Percentiles rank a stretch among this genome's conserved stretches.
Evolutionary conservation across 768 basidiomycete species (phyloP).

Genomic region (Boletus rex-veris): DNA sequence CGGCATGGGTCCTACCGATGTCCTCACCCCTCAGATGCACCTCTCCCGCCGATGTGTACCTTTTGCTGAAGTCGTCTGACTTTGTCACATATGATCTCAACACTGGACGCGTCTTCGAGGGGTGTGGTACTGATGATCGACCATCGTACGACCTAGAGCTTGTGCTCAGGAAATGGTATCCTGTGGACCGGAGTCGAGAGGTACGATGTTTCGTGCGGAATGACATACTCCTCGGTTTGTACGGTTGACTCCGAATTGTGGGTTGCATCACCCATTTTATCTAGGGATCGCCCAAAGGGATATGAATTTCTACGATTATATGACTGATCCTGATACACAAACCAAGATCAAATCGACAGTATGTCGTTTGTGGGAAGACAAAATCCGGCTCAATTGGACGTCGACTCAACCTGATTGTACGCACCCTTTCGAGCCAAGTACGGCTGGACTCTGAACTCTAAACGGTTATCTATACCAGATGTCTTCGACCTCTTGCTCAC

Average conservation of each 20-base stretch:
- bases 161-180: slow-evolving; percentile 87
- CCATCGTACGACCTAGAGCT: slow-evolving; percentile 68
- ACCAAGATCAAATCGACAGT: slow-evolving; percentile 51
- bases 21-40: slow-evolving; percentile 85
- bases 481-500: slow-evolving; percentile 85
- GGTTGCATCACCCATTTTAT: not conserved
- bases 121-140: slow-evolving; percentile 37
- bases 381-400: slow-evolving; percentile 61
- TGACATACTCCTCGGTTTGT: slow-evolving; percentile 64
- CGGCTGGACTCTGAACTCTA: not conserved
- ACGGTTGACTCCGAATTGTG: not conserved
- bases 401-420: slow-evolving; percentile 59
- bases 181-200: slow-evolving; percentile 80
- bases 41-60: slow-evolving; percentile 84
- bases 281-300: slow-evolving; percentile 87
- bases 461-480: slow-evolving; percentile 40
- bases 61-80: slow-evolving; percentile 89
- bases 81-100: slow-evolving; percentile 80
- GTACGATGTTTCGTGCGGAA: slow-evolving; percentile 86
- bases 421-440: slow-evolving; percentile 22
- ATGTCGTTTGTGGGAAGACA: slow-evolving; percentile 60
- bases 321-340: slow-evolving; percentile 60
- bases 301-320: slow-evolving; percentile 82
- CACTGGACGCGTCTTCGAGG: slow-evolving; percentile 59
- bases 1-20: slow-evolving; percentile 84